A percentile compares a stretch with the other conserved stretches of the same genome.
These are phyloP conservation scores for Simplicillium aogashimaense DNA, from an alignment of 2,329 filamentous ascomycete genomes.

Conservation along the genomic window DNA sequence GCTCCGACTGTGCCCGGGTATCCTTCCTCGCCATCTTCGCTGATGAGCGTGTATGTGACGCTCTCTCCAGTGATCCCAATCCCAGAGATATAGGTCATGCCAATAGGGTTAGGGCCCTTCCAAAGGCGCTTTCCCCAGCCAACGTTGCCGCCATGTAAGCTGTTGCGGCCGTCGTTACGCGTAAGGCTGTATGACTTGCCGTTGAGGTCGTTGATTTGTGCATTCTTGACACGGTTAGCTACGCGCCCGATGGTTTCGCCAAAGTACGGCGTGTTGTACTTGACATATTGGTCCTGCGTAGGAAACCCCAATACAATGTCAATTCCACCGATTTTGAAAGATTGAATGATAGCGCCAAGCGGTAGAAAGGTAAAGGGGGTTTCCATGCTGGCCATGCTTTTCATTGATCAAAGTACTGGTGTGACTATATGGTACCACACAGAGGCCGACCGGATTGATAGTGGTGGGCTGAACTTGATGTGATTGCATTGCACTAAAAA, in stretches of 20 bases:
- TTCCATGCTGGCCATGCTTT: too few species aligned
- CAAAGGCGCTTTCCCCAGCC: constrained; percentile 81
- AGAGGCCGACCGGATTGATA: too few species aligned
- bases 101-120: constrained; percentile 57
- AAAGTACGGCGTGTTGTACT: constrained; percentile 71
- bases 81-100: constrained; percentile 36
- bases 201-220: constrained; percentile 64
- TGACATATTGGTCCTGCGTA: constrained; percentile 63
- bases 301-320: constrained; percentile 90
- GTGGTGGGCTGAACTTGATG: too few species aligned
- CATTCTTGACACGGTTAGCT: constrained; percentile 71
- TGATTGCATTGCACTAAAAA: too few species aligned
- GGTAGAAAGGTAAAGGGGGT: constrained; percentile 62
- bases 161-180: constrained; percentile 70
- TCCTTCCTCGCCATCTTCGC: constrained; percentile 76
- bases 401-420: too few species aligned
- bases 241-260: constrained; percentile 85
- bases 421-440: too few species aligned
- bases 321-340: constrained; percentile 63
- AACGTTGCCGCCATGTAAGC: constrained; percentile 58
- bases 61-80: constrained; percentile 53
- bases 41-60: constrained; percentile 55
- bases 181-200: constrained; percentile 57
- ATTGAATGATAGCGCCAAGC: constrained; percentile 70
- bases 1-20: constrained; percentile 80